Evolutionary conservation across 345 rosid species (phyloP).

Genomic region (Passiflora organensis): DNA sequence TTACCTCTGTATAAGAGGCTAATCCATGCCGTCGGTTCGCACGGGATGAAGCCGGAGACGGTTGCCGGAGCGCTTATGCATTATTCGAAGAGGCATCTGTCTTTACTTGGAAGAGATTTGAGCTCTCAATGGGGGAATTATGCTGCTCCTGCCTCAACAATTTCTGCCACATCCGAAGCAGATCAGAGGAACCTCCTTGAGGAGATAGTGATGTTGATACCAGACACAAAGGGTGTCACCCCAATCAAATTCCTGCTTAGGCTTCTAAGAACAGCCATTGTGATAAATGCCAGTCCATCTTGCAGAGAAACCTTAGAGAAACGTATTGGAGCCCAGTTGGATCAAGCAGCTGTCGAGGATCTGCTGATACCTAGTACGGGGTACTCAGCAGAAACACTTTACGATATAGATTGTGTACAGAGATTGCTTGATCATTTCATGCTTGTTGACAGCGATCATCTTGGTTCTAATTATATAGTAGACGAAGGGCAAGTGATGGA

Average conservation of each 20-base stretch:
- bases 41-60: constrained; percentile 48
- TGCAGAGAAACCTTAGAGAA: constrained; percentile 69
- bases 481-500: constrained; percentile 52
- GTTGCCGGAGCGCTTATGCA: constrained; percentile 59
- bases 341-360: constrained; percentile 72
- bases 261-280: constrained; percentile 75
- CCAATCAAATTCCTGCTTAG: constrained; percentile 69
- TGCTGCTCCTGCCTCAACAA: constrained; percentile 24
- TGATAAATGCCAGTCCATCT: constrained; percentile 42
- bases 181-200: constrained; percentile 66
- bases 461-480: constrained; percentile 24
- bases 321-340: constrained; percentile 62
- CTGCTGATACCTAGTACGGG: constrained; percentile 72
- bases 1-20: constrained; percentile 58
- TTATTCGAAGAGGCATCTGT: constrained; percentile 71
- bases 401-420: constrained; percentile 75
- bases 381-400: constrained; percentile 68
- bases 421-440: constrained; percentile 81
- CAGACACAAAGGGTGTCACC: constrained; percentile 41
- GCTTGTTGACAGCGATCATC: constrained; percentile 32
- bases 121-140: constrained; percentile 25
- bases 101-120: constrained; percentile 54
- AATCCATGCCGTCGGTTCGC: constrained; percentile 44
- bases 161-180: constrained; percentile 29
- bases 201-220: constrained; percentile 65